phyloP scores from a whole-genome alignment of 345 rosid genomes.

The Acer yangbiense region DNA sequence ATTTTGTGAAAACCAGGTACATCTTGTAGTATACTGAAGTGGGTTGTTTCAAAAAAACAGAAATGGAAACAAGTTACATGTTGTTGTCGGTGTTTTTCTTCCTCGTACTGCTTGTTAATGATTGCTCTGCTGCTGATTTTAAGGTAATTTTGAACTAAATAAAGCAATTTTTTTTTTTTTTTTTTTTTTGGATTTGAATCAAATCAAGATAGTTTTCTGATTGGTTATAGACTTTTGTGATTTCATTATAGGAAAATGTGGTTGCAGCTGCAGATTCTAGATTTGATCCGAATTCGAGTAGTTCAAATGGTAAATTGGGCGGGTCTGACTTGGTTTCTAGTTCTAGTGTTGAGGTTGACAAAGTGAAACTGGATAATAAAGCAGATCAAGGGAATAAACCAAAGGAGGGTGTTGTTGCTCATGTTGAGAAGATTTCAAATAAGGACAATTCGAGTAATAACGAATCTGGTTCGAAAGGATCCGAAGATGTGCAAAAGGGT shows the following conservation, averaged over 20 bases:
- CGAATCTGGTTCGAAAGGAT: slow-evolving; percentile 17
- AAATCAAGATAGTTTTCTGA: slow-evolving; percentile 12
- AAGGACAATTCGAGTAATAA: not conserved
- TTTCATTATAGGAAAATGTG: slow-evolving; percentile 35
- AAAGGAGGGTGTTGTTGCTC: not conserved
- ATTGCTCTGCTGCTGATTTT: slow-evolving; percentile 28
- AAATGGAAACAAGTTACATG: slow-evolving; percentile 40
- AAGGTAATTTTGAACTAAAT: slow-evolving; percentile 41
- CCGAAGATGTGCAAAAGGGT: not conserved
- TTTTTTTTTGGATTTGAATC: not conserved
- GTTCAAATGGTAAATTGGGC: slow-evolving; percentile 20
- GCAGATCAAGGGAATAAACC: slow-evolving; percentile 14
- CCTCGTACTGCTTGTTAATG: slow-evolving; percentile 36
- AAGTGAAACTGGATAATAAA: not conserved
- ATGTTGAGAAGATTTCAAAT: not conserved
- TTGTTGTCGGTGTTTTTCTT: slow-evolving; percentile 38
- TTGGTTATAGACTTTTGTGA: slow-evolving; percentile 8
- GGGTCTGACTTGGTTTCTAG: slow-evolving; percentile 23
- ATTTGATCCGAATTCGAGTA: slow-evolving; percentile 25
- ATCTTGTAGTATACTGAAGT: slow-evolving; percentile 31
- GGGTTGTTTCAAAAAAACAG: slow-evolving; percentile 15
- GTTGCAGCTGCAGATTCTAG: slow-evolving; percentile 15
- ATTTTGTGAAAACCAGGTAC: slow-evolving; percentile 14
- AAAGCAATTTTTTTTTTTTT: not conserved
- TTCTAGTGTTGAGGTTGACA: slow-evolving; percentile 20